Evolutionary conservation across 768 basidiomycete species (phyloP).

Genomic region (Suillus variegatus): DNA sequence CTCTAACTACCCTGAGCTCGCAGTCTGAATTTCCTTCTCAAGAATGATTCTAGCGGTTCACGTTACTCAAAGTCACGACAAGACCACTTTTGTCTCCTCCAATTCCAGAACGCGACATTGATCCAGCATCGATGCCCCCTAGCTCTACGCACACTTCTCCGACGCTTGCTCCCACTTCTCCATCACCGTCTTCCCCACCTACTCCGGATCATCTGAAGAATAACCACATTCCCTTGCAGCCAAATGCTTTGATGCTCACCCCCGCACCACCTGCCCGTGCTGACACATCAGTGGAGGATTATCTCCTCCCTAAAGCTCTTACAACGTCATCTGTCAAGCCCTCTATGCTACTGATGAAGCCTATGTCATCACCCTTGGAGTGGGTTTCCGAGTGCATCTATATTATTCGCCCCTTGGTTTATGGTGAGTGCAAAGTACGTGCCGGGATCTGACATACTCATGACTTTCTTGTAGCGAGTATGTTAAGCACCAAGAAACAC

Average conservation of each 20-base stretch:
- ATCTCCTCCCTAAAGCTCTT: conserved; percentile 79
- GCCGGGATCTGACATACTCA: conserved; percentile 12
- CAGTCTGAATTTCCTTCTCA: conserved; percentile 15
- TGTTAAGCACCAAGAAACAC: conserved; percentile 24
- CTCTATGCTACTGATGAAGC: conserved; percentile 63
- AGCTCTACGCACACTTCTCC: conserved; percentile 57
- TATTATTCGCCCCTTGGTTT: conserved; percentile 71
- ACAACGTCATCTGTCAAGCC: conserved; percentile 72
- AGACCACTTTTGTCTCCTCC: conserved; percentile 77
- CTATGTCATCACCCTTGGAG: conserved; percentile 63
- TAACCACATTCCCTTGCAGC: conserved; percentile 67
- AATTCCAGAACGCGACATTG: conserved; percentile 87
- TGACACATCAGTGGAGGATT: conserved; percentile 71
- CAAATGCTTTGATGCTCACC: conserved; percentile 58
- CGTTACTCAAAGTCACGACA: conserved; percentile 72
- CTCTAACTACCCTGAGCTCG: neutral
- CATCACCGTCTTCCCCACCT: conserved; percentile 52
- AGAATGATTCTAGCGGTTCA: conserved; percentile 77
- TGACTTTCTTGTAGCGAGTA: conserved; percentile 18
- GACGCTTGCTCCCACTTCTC: conserved; percentile 60
- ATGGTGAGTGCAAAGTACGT: conserved; percentile 50
- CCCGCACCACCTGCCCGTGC: conserved; percentile 51
- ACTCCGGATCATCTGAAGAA: conserved; percentile 84
- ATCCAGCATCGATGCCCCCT: conserved; percentile 65
- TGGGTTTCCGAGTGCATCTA: conserved; percentile 77